Conservation (phyloP, 345 rosid species). For the Populus nigra region DNA sequence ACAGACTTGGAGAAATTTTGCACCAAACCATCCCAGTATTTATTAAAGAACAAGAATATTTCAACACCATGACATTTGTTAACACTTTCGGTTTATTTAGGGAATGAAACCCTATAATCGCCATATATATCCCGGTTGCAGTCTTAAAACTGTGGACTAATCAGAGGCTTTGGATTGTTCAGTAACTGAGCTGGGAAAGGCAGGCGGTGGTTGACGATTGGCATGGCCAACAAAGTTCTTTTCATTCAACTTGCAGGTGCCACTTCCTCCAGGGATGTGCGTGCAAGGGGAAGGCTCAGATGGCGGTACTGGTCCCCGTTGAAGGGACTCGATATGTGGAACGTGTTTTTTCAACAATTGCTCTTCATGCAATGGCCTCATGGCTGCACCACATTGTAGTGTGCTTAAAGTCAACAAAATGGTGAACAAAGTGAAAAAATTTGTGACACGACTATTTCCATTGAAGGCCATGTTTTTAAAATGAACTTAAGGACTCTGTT, state of each 20-base stretch:
- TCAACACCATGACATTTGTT: not conserved
- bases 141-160: not conserved
- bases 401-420: slow-evolving; percentile 7
- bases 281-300: slow-evolving; percentile 18
- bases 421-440: not conserved
- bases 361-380: slow-evolving; percentile 21
- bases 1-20: not conserved
- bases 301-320: slow-evolving; percentile 22
- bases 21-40: not conserved
- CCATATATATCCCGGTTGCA: not conserved
- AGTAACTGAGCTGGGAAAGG: not conserved
- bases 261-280: slow-evolving; percentile 7
- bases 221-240: slow-evolving; percentile 32
- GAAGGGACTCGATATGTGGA: slow-evolving; percentile 10
- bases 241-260: slow-evolving; percentile 6
- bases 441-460: not conserved
- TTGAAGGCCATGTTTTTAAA: not conserved
- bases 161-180: not conserved
- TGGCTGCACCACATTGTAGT: slow-evolving; percentile 17
- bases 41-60: not conserved
- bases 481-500: not conserved
- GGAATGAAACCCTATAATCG: not conserved
- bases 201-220: slow-evolving; percentile 11
- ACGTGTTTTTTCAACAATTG: slow-evolving; percentile 11
- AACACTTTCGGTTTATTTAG: not conserved